Base-by-base conservation (phyloP, 306 rosid genomes). In the Vigna hirtella region DNA sequence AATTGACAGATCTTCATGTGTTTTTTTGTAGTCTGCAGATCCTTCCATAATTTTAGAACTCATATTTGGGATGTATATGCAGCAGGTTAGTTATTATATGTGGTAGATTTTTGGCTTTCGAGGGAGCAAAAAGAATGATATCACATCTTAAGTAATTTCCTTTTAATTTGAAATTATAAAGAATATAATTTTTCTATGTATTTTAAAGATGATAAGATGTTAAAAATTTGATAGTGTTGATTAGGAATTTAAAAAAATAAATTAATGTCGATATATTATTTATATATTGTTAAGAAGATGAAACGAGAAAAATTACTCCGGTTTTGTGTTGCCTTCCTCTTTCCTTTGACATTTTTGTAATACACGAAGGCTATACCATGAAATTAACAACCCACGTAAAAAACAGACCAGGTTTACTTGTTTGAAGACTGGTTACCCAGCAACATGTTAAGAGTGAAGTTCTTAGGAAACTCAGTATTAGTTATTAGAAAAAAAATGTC, bases 341-440 rank as follows among this genome's bases (percentile, higher is more conserved):
- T 34, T 34, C 0, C 38, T 34, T 34, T 34, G 7, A 34, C 7
- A 34, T 34, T 34, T 30, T 4, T 30, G 5, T 3, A 30, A 30
- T 30, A 30, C 32, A 30, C 5, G 32, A 30, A 30, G 32, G 4
- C 38, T 34, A 32, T 4, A 5, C 7, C 38, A 5, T 34, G 38
- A 34, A 34, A 34, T 34, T 34, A 34, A 34, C 6, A 34, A 32
- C 1, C 42, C 40, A 47, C 13, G 15, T 16, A 48, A 24, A 32
- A 43, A 49, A 14, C 22, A 22, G 7, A 48, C 38, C 12, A 49
- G 52, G 34, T 24, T 43, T 26, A 8, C 14, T 43, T 45, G 57
- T 15, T 57, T 59, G 69, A 58, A 58, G 55, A 58, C 45, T 3
- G 11, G 43, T 69, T 55, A 78, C 48, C 42, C 62, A 57, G 70